Base-by-base conservation (phyloP, 148 eudicot species). In the Agrostemma githago region DNA sequence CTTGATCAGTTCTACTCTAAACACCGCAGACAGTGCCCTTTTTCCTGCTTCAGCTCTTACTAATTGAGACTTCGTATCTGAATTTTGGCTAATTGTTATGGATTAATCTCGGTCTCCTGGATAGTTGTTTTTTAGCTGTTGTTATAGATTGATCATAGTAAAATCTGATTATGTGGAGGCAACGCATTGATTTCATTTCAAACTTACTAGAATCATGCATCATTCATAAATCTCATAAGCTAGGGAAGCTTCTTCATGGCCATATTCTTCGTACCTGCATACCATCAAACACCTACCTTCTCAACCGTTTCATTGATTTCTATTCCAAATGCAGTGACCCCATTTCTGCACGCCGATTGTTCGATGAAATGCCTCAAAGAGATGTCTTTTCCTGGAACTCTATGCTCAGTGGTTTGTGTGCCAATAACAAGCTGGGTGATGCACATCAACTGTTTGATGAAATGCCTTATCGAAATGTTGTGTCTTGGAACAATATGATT, bases 401-500 rank as follows among this genome's bases (percentile, higher is more conserved):
- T 34, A 79, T 89, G 86, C 70, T 87, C 16, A 82, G 86, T 48
- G 81, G 83, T 5, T 82, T 84, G 7, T 87, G 90, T 56, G 78
- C 85, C 53, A 71, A 72, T 8, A 81, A 66, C 34, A 78, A 80
- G 68, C 43, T 86, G 17, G 54, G 61, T 2, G 83, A 83, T 19
- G 90, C 96, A 9, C 58, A 68, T 26, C 34, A 62, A 9, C 0
- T 88, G 83, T 90, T 92, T 73, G 90, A 70, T 68, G 79, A 83
- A 81, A 90, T 90, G 90, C 90, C 93, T 37, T 89, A 90, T 14
- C 83, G 88, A 75, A 87, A 84, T 76, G 66, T 71, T 5, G 83
- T 92, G 8, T 85, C 97, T 9, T 92, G 89, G 89, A 92, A 90
- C 77, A 87, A 78, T 77, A 76, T 90, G 82, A 92, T 90, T 17